These are phyloP conservation scores for Triticum monococcum DNA, from an alignment of 176 grass and related monocot species.

Conservation along the genomic window DNA sequence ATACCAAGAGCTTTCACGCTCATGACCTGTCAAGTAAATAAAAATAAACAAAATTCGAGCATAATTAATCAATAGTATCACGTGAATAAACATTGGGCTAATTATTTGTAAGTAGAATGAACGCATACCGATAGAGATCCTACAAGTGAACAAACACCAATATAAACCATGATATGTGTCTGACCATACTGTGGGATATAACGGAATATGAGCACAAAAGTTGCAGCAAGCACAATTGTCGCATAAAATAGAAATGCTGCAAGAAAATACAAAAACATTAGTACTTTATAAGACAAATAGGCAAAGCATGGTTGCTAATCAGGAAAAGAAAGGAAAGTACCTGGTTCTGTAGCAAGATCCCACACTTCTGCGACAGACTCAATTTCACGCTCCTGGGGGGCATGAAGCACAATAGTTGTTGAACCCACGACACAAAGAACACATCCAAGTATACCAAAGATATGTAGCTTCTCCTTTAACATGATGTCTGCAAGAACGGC, in stretches of 20 bases:
- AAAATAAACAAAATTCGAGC: neutral
- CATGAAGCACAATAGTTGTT: slow-evolving; percentile 96
- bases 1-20: slow-evolving; percentile 98
- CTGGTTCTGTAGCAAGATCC: slow-evolving; percentile 97
- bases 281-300: slow-evolving; percentile 23
- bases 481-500: slow-evolving; percentile 91
- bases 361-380: slow-evolving; percentile 93
- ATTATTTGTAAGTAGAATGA: neutral
- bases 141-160: slow-evolving; percentile 94
- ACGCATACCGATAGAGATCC: slow-evolving; percentile 86
- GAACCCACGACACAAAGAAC: slow-evolving; percentile 95
- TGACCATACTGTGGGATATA: slow-evolving; percentile 90
- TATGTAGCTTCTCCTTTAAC: slow-evolving; percentile 86
- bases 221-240: slow-evolving; percentile 53
- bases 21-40: slow-evolving; percentile 79
- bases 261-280: slow-evolving; percentile 27
- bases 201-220: slow-evolving; percentile 79
- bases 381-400: slow-evolving; percentile 85
- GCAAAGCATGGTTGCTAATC: neutral
- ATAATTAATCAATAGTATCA: neutral
- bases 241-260: slow-evolving; percentile 90
- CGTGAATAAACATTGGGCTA: neutral
- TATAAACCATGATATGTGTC: slow-evolving; percentile 97
- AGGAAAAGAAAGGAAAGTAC: slow-evolving; percentile 33
- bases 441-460: slow-evolving; percentile 94